Conservation (phyloP, 805 yeast genomes). For the Candida silvatica region DNA sequence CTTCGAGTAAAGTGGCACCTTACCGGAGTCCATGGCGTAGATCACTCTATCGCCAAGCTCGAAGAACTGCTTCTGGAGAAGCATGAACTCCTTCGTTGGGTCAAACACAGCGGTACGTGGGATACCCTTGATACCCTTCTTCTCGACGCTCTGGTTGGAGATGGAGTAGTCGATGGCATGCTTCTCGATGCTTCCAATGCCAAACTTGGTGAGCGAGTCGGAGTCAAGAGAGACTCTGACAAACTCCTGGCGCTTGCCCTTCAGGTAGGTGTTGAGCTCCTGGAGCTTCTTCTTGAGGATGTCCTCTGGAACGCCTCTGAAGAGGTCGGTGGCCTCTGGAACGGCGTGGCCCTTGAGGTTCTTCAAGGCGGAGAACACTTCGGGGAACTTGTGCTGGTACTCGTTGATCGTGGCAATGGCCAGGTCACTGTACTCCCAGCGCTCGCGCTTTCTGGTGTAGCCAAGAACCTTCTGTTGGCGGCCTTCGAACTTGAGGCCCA, state of each 20-base stretch:
- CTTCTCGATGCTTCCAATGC: constrained; percentile 61
- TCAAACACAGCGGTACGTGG: constrained; percentile 78
- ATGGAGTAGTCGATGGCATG: constrained; percentile 38
- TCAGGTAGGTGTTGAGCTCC: constrained; percentile 33
- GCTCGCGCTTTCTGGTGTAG: constrained; percentile 57
- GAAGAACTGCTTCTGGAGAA: constrained; percentile 68
- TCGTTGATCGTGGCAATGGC: constrained; percentile 60
- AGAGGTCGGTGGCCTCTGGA: constrained; percentile 31
- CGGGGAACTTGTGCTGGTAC: constrained; percentile 55
- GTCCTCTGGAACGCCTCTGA: constrained; percentile 28
- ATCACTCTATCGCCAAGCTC: constrained; percentile 84
- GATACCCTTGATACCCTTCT: constrained; percentile 64
- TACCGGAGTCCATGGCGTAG: constrained; percentile 79
- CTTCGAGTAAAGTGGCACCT: constrained; percentile 76
- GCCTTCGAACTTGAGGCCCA: constrained; percentile 76
- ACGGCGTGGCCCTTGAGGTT: constrained; percentile 19
- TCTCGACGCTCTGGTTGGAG: constrained; percentile 35
- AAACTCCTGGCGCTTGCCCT: constrained; percentile 37
- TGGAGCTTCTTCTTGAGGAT: constrained; percentile 35
- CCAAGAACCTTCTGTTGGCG: constrained; percentile 81
- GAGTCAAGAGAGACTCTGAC: constrained; percentile 66
- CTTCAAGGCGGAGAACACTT: constrained; percentile 34
- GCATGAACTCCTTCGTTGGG: constrained; percentile 63
- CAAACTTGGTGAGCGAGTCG: constrained; percentile 62
- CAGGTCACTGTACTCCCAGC: constrained; percentile 79